These are phyloP conservation scores for Candida ovalis DNA, from an alignment of 805 yeast species.

Conservation along the genomic window DNA sequence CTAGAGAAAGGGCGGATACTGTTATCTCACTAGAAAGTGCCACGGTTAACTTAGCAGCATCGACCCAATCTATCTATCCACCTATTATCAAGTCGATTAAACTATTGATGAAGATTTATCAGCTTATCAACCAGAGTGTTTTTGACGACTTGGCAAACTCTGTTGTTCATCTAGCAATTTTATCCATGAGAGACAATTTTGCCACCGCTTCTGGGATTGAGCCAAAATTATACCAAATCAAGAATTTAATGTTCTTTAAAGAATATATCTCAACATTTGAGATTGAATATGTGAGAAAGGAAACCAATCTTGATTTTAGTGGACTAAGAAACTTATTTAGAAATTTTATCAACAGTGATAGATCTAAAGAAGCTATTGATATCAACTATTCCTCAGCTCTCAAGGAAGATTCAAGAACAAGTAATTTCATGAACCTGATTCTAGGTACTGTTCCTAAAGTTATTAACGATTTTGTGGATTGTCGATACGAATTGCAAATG, in stretches of 20 bases:
- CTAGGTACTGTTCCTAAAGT: slow-evolving; percentile 73
- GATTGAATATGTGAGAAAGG: slow-evolving; percentile 69
- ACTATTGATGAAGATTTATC: slow-evolving; percentile 73
- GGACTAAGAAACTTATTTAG: slow-evolving; percentile 53
- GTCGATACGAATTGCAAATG: slow-evolving; percentile 61
- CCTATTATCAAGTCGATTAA: slow-evolving; percentile 70
- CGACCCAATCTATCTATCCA: slow-evolving; percentile 42
- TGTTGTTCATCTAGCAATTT: slow-evolving; percentile 73
- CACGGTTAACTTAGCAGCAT: slow-evolving; percentile 4
- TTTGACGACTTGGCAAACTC: slow-evolving; percentile 90
- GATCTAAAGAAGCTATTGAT: slow-evolving; percentile 18
- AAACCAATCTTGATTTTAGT: slow-evolving; percentile 74
- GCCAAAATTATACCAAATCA: slow-evolving; percentile 63
- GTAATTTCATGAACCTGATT: slow-evolving; percentile 20
- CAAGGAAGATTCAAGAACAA: slow-evolving; percentile 5
- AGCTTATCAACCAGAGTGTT: slow-evolving; percentile 67
- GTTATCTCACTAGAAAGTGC: slow-evolving; percentile 9
- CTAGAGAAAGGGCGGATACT: slow-evolving; percentile 11
- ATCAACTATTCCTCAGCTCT: slow-evolving; percentile 16
- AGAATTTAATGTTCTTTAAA: slow-evolving; percentile 66
- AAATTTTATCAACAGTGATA: slow-evolving; percentile 29
- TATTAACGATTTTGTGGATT: slow-evolving; percentile 79
- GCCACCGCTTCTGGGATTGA: slow-evolving; percentile 50
- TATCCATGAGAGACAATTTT: slow-evolving; percentile 55
- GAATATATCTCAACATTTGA: slow-evolving; percentile 72